phyloP scores from a whole-genome alignment of 495 filamentous ascomycete genomes.

The Penicillium longicatenatum region DNA sequence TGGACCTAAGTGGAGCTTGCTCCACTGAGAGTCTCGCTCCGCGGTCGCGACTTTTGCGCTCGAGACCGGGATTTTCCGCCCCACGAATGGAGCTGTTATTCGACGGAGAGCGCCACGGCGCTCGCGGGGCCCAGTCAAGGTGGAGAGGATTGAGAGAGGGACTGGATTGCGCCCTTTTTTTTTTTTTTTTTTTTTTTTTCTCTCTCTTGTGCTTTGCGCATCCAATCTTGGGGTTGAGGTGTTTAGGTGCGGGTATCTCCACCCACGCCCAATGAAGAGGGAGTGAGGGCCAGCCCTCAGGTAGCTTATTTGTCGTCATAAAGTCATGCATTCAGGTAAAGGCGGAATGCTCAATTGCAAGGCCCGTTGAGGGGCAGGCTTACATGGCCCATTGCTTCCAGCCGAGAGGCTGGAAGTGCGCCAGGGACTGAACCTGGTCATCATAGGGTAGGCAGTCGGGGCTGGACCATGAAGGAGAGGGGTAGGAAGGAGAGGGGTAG shows the following conservation, averaged over 20 bases:
- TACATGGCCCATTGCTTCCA: constrained; percentile 39
- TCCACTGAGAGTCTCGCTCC: constrained; percentile 9
- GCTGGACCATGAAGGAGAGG: constrained; percentile 43
- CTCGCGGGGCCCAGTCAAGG: not conserved
- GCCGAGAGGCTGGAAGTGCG: constrained; percentile 31
- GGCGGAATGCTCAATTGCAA: constrained; percentile 2
- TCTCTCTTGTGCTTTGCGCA: not conserved
- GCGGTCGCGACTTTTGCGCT: constrained; percentile 11
- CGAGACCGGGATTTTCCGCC: constrained; percentile 16
- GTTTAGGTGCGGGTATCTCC: not conserved
- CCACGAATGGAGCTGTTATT: constrained; percentile 12
- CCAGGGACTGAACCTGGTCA: constrained; percentile 34
- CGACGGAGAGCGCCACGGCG: not conserved
- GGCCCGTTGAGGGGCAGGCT: constrained; percentile 14
- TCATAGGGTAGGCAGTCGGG: constrained; percentile 43
- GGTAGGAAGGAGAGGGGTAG: not conserved
- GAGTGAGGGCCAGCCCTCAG: constrained; percentile 7
- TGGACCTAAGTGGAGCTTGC: constrained; percentile 11
- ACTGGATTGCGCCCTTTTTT: constrained; percentile 1
- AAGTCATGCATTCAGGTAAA: not conserved
- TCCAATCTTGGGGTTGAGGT: not conserved
- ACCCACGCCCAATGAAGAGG: constrained; percentile 1
- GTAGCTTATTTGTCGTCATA: constrained; percentile 1
- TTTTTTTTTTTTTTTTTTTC: constrained; percentile 5
- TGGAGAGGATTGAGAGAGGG: not conserved